These are phyloP conservation scores for Saccharomycopsis oosterbeekiorum DNA, from an alignment of 805 yeast genomes.

Conservation along the genomic window DNA sequence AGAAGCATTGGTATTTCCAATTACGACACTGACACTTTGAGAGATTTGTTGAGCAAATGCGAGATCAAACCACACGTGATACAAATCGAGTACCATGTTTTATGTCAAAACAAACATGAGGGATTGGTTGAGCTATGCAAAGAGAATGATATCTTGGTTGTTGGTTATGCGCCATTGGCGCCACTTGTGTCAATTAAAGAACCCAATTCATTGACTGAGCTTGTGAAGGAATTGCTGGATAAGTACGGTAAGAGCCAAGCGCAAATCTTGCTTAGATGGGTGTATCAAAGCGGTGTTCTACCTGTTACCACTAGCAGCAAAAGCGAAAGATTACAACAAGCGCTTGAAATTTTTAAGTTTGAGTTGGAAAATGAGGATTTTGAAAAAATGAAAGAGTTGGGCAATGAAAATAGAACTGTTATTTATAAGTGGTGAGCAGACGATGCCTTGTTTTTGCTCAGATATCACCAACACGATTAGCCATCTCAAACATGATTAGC, in stretches of 20 bases:
- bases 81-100: constrained; percentile 59
- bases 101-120: constrained; percentile 58
- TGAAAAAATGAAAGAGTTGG: constrained; percentile 32
- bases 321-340: constrained; percentile 44
- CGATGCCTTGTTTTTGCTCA: background rate
- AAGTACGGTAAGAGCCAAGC: constrained; percentile 54
- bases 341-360: constrained; percentile 47
- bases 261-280: constrained; percentile 64
- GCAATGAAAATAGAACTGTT: constrained; percentile 21
- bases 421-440: constrained; percentile 13
- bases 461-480: no score
- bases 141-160: constrained; percentile 40
- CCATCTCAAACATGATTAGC: no score
- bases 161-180: constrained; percentile 61
- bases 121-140: constrained; percentile 43
- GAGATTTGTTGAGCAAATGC: constrained; percentile 31
- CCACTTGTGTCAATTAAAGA: constrained; percentile 43
- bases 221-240: constrained; percentile 34
- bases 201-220: constrained; percentile 35
- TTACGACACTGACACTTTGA: constrained; percentile 37
- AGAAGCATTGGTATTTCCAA: constrained; percentile 56
- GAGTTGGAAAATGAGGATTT: constrained; percentile 44
- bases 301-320: constrained; percentile 71
- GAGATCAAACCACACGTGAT: constrained; percentile 43
- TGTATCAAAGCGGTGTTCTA: constrained; percentile 49